Evolutionary conservation across 441 rosid genomes (phyloP).

Genomic region (Euphorbia celastroides): DNA sequence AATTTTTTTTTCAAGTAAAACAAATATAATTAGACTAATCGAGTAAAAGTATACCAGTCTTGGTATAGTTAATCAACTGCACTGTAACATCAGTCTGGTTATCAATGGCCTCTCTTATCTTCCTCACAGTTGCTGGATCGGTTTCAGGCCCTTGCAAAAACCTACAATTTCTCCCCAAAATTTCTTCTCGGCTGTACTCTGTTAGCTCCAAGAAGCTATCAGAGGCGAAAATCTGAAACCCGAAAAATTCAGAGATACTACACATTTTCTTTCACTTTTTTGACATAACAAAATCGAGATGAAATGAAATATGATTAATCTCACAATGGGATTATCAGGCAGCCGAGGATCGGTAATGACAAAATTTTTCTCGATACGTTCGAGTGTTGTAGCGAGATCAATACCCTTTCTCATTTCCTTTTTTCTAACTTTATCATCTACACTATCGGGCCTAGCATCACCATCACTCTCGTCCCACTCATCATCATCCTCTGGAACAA

Average conservation of each 20-base stretch:
- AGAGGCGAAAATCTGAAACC: conserved; percentile 87
- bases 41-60: conserved; percentile 59
- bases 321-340: conserved; percentile 98
- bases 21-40: background rate
- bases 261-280: background rate
- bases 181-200: conserved; percentile 97
- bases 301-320: conserved; percentile 14
- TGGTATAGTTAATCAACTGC: conserved; percentile 92
- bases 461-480: conserved; percentile 36
- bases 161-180: conserved; percentile 93
- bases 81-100: conserved; percentile 88
- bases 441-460: conserved; percentile 58
- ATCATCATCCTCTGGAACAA: conserved; percentile 17
- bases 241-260: conserved; percentile 2
- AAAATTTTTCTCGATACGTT: conserved; percentile 98
- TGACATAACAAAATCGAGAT: background rate
- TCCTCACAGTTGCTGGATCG: conserved; percentile 84
- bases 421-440: conserved; percentile 76
- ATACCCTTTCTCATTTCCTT: conserved; percentile 98
- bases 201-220: conserved; percentile 98
- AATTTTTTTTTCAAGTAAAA: background rate
- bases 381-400: conserved; percentile 96
- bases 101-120: conserved; percentile 84
- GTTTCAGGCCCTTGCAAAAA: conserved; percentile 99
- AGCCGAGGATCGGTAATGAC: conserved; percentile 98